Percentiles rank a stretch among this genome's conserved stretches.
These are phyloP conservation scores for Protomyces inundatus DNA, from an alignment of 1,139 yeast genomes.

Conservation along the genomic window DNA sequence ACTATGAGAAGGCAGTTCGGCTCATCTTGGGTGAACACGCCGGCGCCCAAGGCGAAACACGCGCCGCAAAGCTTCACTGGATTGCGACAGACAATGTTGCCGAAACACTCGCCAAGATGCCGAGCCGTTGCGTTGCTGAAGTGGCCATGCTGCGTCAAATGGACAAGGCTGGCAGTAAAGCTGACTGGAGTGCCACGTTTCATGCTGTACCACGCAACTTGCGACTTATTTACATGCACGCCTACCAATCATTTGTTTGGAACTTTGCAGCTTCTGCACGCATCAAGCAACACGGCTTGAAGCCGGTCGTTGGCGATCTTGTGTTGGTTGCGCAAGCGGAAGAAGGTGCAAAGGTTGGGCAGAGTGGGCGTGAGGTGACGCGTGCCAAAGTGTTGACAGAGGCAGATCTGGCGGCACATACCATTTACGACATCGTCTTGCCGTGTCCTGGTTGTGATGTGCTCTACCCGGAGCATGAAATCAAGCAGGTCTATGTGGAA, in stretches of 20 bases:
- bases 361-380: slow-evolving; percentile 31
- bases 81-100: slow-evolving; percentile 63
- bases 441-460: slow-evolving; percentile 95
- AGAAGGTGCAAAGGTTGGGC: slow-evolving; percentile 34
- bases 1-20: slow-evolving; percentile 77
- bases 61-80: slow-evolving; percentile 54
- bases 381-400: slow-evolving; percentile 62
- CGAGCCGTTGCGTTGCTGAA: slow-evolving; percentile 83
- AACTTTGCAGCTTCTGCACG: slow-evolving; percentile 77
- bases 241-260: slow-evolving; percentile 96
- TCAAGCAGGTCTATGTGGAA: slow-evolving; percentile 60
- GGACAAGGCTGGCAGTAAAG: slow-evolving; percentile 41
- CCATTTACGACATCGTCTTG: slow-evolving; percentile 77
- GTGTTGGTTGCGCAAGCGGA: slow-evolving; percentile 43
- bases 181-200: slow-evolving; percentile 65
- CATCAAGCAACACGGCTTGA: slow-evolving; percentile 62
- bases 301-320: slow-evolving; percentile 76
- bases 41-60: slow-evolving; percentile 41
- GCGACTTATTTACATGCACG: slow-evolving; percentile 92
- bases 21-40: slow-evolving; percentile 80
- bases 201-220: slow-evolving; percentile 75
- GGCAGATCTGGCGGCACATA: slow-evolving; percentile 54
- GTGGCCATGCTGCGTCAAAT: slow-evolving; percentile 61
- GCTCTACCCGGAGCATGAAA: slow-evolving; percentile 66
- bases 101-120: slow-evolving; percentile 67